Evolutionary conservation across 192 early-diverging fungal species (phyloP).

Genomic region (Rhizoclosmatium globosum): DNA sequence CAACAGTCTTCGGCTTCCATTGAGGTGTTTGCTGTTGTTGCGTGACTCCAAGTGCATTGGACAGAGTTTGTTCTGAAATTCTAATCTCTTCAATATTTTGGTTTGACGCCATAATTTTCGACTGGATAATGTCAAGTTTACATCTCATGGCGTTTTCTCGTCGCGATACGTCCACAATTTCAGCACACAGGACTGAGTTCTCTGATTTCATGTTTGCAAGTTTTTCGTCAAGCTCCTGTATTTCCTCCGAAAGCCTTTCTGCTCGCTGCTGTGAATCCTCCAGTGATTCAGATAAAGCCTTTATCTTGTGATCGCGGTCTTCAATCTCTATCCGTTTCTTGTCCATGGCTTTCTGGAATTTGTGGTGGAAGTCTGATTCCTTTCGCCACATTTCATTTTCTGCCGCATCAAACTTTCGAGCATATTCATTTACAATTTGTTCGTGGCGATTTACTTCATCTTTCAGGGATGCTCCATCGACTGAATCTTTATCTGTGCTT

Average conservation of each 20-base stretch:
- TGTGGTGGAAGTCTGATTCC: background rate
- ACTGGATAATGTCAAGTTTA: constrained; percentile 33
- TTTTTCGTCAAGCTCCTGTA: constrained; percentile 26
- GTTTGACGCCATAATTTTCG: constrained; percentile 29
- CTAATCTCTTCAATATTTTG: constrained; percentile 30
- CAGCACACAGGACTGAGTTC: constrained; percentile 29
- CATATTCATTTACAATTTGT: background rate
- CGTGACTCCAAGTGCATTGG: background rate
- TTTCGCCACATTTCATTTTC: background rate
- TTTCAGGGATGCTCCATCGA: background rate
- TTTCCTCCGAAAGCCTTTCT: constrained; percentile 1
- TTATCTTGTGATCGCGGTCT: background rate
- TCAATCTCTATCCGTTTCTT: constrained; percentile 3
- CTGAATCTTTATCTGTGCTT: background rate
- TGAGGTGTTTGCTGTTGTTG: background rate
- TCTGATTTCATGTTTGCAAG: constrained; percentile 18
- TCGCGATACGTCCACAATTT: constrained; percentile 19
- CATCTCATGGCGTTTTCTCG: constrained; percentile 28
- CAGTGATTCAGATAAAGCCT: constrained; percentile 2
- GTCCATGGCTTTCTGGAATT: background rate
- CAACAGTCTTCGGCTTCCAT: background rate
- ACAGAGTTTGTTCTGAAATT: constrained; percentile 14
- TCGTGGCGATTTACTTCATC: background rate
- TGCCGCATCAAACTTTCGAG: background rate
- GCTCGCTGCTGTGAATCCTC: constrained; percentile 1